Evolutionary conservation across 163 green algal genomes (phyloP).

Genomic region (Chloroidium sp.): DNA sequence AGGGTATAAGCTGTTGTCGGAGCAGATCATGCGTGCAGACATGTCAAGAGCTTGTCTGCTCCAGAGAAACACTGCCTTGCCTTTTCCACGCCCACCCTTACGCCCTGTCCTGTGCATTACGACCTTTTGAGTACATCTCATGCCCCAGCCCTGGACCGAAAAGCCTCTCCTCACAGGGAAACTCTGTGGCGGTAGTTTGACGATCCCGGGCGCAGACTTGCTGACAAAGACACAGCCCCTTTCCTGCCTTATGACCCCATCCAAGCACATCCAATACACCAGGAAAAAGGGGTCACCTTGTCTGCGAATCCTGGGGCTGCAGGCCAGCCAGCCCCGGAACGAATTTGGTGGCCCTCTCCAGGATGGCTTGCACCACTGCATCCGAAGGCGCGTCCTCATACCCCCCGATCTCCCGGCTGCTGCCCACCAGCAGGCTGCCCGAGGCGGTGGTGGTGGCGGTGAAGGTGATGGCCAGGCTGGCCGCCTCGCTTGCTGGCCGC

Average conservation of each 20-base stretch:
- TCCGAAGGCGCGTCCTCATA: conserved; percentile 19
- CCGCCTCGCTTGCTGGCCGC: not conserved
- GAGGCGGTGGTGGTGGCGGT: conserved; percentile 57
- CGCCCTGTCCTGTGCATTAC: not conserved
- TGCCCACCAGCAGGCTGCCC: conserved; percentile 54
- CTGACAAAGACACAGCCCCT: not conserved
- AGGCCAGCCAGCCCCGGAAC: conserved; percentile 32
- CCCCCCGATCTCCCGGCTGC: conserved; percentile 48
- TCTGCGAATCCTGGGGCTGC: not conserved
- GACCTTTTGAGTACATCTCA: too few species aligned
- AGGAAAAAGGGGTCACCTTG: not conserved
- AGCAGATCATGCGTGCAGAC: too few species aligned
- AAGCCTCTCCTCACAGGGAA: not conserved
- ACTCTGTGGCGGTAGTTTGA: not conserved
- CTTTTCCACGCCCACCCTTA: not conserved
- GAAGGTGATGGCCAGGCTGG: conserved; percentile 59
- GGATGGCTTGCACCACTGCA: conserved; percentile 43
- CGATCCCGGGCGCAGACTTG: not conserved
- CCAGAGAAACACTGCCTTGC: not conserved
- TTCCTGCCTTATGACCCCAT: too few species aligned
- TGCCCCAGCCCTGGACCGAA: too few species aligned
- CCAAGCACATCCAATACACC: too few species aligned
- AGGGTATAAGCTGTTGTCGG: too few species aligned
- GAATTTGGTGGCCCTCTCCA: conserved; percentile 41
- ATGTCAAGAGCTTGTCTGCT: not conserved